Percentiles rank a stretch among this genome's conserved stretches.
phyloP scores from a whole-genome alignment of 768 basidiomycete genomes.

The Pisolithus microcarpus region DNA sequence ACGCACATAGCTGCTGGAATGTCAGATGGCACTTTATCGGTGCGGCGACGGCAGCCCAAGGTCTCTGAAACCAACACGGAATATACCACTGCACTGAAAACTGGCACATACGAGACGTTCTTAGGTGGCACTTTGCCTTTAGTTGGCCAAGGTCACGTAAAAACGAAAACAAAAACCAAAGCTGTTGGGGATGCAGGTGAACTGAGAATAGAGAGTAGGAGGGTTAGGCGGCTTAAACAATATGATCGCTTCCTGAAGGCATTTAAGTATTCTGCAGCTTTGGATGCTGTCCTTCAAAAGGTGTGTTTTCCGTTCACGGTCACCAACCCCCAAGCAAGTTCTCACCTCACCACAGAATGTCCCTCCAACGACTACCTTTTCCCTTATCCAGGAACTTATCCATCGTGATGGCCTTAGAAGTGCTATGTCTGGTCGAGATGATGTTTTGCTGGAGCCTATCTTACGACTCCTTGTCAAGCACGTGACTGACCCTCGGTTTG shows the following conservation, averaged over 20 bases:
- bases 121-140: conserved; percentile 45
- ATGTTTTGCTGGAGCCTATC: conserved; percentile 87
- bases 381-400: conserved; percentile 87
- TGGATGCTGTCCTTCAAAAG: conserved; percentile 87
- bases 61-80: conserved; percentile 44
- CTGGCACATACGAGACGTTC: conserved; percentile 64
- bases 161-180: conserved; percentile 41
- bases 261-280: conserved; percentile 91
- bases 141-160: conserved; percentile 50
- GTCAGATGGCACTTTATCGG: conserved; percentile 97
- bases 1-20: conserved; percentile 97
- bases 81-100: conserved; percentile 35
- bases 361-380: conserved; percentile 79
- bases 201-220: conserved; percentile 66
- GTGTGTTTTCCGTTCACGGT: conserved; percentile 31
- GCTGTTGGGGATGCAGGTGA: conserved; percentile 63
- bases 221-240: conserved; percentile 65
- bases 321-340: background rate
- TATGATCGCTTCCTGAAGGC: conserved; percentile 86
- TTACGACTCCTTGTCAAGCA: conserved; percentile 81
- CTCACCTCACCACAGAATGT: conserved; percentile 50
- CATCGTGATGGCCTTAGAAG: conserved; percentile 83
- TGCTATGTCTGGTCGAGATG: conserved; percentile 87
- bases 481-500: conserved; percentile 85
- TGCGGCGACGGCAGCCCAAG: conserved; percentile 81